Base-by-base conservation (phyloP, 2,329 filamentous ascomycete species). In the Nigrospora osmanthi region DNA sequence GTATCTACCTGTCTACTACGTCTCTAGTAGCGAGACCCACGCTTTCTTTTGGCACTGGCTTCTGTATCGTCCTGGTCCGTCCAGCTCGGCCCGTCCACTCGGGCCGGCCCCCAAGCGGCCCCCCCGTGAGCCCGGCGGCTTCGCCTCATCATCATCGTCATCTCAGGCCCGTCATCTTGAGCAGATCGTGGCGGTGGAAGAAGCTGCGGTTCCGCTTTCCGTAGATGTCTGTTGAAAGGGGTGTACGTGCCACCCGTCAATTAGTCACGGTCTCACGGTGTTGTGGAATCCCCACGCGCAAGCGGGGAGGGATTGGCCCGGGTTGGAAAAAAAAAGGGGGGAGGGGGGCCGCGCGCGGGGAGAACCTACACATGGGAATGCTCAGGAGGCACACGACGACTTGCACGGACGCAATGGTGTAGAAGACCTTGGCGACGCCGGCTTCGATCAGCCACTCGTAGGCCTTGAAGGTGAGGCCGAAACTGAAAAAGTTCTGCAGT, bases 381-480 rank as follows among this genome's bases (percentile, higher is more conserved):
- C 81, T 89, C 51, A 86, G 61, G 41, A 84, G 61, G 62, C 89
- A 95, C 40, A 95, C 71, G 2, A 72, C 81, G 0, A 95, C 73
- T 66, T 96, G 89, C 15, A 94, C 80, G 33, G 80, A 85, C 2
- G 80, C 83, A 39, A 95, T 76, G 16, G 78, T 75, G 44, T 85
- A 74, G 65, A 96, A 91, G 0, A 68, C 70, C 6, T 64, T 62
- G 39, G 75, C 72, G 48, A 80, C 77, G n/a, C 83, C 78, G 2
- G 80, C 80, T 1, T 67, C 52, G 11, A 85, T 73, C 23, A 95
- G 73, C 90, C 91, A 96, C 46, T 89, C 73, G 56, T 88, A 95
- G 1, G 88, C 89, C 53, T 80, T 85, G 61, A 83, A 94, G 0
- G 90, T 95, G 45, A 96, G 70, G 7, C 81, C 80, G 56, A 94